Conservation (phyloP, 768 basidiomycete genomes). For the Tricholoma saponaceum region DNA sequence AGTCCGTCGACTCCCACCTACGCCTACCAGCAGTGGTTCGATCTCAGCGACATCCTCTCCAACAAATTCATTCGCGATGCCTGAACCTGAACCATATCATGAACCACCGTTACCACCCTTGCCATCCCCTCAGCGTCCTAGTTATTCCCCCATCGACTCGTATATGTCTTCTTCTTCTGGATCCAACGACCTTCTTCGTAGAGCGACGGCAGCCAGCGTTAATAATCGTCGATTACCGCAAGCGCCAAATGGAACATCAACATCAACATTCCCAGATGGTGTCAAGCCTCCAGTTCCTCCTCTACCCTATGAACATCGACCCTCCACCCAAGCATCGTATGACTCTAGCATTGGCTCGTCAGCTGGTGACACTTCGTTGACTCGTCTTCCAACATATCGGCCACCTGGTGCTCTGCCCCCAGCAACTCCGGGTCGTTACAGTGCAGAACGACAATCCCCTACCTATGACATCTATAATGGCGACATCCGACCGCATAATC, state of each 20-base stretch:
- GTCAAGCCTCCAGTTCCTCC: conserved; percentile 11
- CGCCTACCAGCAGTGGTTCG: conserved; percentile 24
- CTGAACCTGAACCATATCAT: conserved; percentile 38
- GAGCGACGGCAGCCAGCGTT: conserved; percentile 20
- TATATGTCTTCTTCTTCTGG: conserved; percentile 20
- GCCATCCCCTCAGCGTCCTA: conserved; percentile 14
- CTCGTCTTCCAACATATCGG: conserved; percentile 18
- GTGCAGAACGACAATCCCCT: conserved; percentile 3
- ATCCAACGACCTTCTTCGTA: conserved; percentile 25
- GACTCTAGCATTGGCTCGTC: conserved; percentile 17
- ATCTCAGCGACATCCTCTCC: conserved; percentile 26
- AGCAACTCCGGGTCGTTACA: conserved; percentile 21
- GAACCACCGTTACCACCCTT: conserved; percentile 14
- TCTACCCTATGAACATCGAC: conserved; percentile 16
- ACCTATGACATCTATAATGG: conserved; percentile 2
- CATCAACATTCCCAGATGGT: conserved; percentile 10
- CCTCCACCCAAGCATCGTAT: conserved; percentile 14
- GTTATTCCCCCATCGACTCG: conserved; percentile 21
- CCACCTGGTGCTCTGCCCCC: conserved; percentile 28
- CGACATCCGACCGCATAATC: conserved; percentile 9
- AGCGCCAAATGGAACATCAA: conserved; percentile 13
- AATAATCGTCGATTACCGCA: conserved; percentile 23
- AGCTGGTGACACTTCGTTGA: conserved; percentile 12
- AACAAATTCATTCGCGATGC: conserved; percentile 30
- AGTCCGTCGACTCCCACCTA: conserved; percentile 40